These are phyloP conservation scores for Pterocarpus macrocarpus DNA, from an alignment of 306 rosid species.

Conservation along the genomic window DNA sequence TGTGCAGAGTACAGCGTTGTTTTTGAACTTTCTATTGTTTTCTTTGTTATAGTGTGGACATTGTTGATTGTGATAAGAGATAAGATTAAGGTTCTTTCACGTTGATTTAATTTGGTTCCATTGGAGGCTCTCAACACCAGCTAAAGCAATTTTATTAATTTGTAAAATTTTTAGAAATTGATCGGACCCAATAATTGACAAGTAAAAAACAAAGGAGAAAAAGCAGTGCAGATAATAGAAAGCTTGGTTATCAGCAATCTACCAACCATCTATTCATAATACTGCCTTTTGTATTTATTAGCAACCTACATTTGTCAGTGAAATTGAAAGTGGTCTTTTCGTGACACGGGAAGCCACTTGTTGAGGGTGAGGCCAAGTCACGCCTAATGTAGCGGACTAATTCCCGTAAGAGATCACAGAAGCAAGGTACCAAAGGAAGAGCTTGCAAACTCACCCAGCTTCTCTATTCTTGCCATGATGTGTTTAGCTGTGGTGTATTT, in stretches of 20 bases:
- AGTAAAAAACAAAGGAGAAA: neutral
- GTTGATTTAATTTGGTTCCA: neutral
- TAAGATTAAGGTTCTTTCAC: neutral
- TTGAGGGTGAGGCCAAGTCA: conserved; percentile 14
- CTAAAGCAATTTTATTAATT: neutral
- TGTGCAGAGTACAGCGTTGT: neutral
- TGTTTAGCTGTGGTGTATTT: neutral
- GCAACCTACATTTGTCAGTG: conserved; percentile 2
- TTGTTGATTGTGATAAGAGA: neutral
- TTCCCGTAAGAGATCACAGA: neutral
- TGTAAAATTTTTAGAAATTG: neutral
- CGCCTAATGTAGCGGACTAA: conserved; percentile 37
- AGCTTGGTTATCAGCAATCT: neutral
- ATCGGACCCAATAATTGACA: neutral
- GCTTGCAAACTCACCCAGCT: conserved; percentile 12
- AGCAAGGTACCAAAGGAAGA: neutral
- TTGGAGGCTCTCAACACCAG: neutral
- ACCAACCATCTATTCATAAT: neutral
- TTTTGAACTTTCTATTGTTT: conserved; percentile 22
- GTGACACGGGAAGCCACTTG: conserved; percentile 18
- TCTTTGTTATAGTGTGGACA: neutral
- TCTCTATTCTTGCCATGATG: neutral
- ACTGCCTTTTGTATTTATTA: conserved; percentile 12
- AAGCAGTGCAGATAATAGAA: neutral
- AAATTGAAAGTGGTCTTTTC: conserved; percentile 18